Evolutionary conservation across 495 filamentous ascomycete species (phyloP).

Genomic region (Penicillium goetzii): DNA sequence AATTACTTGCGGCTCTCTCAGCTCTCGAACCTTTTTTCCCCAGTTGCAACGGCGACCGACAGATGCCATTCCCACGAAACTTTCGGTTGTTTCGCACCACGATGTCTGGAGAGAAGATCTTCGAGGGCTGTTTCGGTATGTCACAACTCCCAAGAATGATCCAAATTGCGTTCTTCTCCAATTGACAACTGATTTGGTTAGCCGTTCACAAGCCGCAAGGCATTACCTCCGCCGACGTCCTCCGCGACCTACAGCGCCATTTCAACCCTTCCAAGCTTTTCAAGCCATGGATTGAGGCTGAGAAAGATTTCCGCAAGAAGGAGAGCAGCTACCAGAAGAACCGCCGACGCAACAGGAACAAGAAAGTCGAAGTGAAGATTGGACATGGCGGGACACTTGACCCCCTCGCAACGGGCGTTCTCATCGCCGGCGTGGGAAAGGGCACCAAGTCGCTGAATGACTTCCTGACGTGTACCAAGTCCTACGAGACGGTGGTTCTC

Average conservation of each 20-base stretch:
- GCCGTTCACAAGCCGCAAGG: constrained; percentile 91
- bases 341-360: constrained; percentile 52
- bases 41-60: constrained; percentile 15
- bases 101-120: constrained; percentile 61
- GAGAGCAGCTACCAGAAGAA: constrained; percentile 60
- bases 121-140: constrained; percentile 77
- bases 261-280: constrained; percentile 85
- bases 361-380: constrained; percentile 74
- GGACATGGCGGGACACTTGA: constrained; percentile 97
- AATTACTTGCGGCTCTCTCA: constrained; percentile 17
- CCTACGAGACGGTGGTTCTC: constrained; percentile 83
- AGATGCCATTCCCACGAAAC: constrained; percentile 41
- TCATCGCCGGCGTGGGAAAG: constrained; percentile 83
- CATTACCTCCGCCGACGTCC: constrained; percentile 82
- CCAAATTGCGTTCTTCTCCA: neutral
- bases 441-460: constrained; percentile 80
- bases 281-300: constrained; percentile 67
- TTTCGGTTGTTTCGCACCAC: constrained; percentile 47
- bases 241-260: constrained; percentile 77
- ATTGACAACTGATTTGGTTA: constrained; percentile 35
- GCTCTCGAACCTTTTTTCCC: constrained; percentile 18
- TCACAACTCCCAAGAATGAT: constrained; percentile 19
- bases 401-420: constrained; percentile 88
- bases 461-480: constrained; percentile 88
- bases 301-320: constrained; percentile 51